Conservation (phyloP, 2,329 filamentous ascomycete genomes). For the Stemphylium beticola region DNA sequence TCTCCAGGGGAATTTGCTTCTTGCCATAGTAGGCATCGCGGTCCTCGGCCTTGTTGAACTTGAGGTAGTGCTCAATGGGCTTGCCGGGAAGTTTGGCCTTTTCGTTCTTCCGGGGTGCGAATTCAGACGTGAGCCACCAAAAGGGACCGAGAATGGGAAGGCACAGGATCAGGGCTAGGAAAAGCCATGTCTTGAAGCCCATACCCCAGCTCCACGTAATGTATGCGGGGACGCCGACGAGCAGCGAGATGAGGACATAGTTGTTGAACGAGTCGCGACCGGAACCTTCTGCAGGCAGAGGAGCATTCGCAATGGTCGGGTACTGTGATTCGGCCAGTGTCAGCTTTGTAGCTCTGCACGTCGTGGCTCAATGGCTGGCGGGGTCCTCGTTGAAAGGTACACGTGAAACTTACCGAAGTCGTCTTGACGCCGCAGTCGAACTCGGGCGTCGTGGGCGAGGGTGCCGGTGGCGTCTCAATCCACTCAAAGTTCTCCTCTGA, state of each 20-base stretch:
- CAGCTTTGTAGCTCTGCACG: slow-evolving; percentile 27
- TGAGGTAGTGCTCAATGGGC: slow-evolving; percentile 88
- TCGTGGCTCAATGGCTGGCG: slow-evolving; percentile 41
- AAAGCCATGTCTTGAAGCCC: slow-evolving; percentile 83
- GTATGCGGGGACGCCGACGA: slow-evolving; percentile 77
- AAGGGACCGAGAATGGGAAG: slow-evolving; percentile 80
- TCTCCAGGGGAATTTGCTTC: slow-evolving; percentile 87
- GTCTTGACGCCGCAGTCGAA: slow-evolving; percentile 67
- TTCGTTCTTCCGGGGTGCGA: slow-evolving; percentile 89
- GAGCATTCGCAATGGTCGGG: slow-evolving; percentile 89
- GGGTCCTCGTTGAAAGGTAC: slow-evolving; percentile 20
- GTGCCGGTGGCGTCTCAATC: slow-evolving; percentile 66
- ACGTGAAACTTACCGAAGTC: slow-evolving; percentile 59
- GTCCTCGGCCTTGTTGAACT: slow-evolving; percentile 71
- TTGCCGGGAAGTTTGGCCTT: slow-evolving; percentile 87
- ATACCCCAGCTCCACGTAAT: slow-evolving; percentile 83
- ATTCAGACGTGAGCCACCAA: slow-evolving; percentile 80
- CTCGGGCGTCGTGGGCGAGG: slow-evolving; percentile 57
- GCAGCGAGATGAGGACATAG: slow-evolving; percentile 71
- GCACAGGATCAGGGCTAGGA: slow-evolving; percentile 80
- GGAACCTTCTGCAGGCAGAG: slow-evolving; percentile 86
- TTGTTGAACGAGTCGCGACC: slow-evolving; percentile 90
- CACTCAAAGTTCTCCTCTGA: slow-evolving; percentile 69
- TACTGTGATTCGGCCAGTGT: slow-evolving; percentile 61
- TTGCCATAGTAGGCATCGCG: slow-evolving; percentile 73